Percentiles rank a stretch among this genome's conserved stretches.
Evolutionary conservation across 2,329 filamentous ascomycete genomes (phyloP).

Genomic region (Apiospora sp.): DNA sequence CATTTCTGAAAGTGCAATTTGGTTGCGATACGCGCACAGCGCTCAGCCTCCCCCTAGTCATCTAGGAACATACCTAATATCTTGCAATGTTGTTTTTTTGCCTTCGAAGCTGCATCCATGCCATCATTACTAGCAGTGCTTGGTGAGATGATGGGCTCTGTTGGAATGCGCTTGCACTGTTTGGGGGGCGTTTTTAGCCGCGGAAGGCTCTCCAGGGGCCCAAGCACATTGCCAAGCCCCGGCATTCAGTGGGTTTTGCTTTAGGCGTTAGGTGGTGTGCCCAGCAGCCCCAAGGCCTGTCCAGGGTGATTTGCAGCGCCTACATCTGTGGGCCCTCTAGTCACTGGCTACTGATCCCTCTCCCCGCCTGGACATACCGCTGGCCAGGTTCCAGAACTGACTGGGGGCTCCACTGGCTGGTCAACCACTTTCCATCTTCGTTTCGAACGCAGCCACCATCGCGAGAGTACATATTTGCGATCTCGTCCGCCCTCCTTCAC

Average conservation of each 20-base stretch:
- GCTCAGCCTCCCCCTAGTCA: constrained; percentile 5
- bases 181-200: constrained; percentile 9
- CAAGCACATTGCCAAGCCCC: constrained; percentile 19
- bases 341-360: background rate
- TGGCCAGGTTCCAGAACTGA: constrained; percentile 18
- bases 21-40: background rate
- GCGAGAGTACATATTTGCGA: constrained; percentile 26
- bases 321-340: constrained; percentile 2
- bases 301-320: constrained; percentile 15
- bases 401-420: background rate
- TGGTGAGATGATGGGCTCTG: background rate
- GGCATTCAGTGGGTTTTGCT: constrained; percentile 16
- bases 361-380: constrained; percentile 11
- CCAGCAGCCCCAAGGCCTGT: background rate
- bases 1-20: background rate
- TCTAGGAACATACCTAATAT: constrained; percentile 7
- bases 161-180: constrained; percentile 1
- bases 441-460: constrained; percentile 28
- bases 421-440: constrained; percentile 20
- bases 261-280: constrained; percentile 5
- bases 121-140: background rate
- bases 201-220: constrained; percentile 15
- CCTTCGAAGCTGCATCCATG: constrained; percentile 7
- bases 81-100: background rate
- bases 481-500: background rate